phyloP scores from a whole-genome alignment of 768 basidiomycete species.

The Hydnomerulius pinastri region DNA sequence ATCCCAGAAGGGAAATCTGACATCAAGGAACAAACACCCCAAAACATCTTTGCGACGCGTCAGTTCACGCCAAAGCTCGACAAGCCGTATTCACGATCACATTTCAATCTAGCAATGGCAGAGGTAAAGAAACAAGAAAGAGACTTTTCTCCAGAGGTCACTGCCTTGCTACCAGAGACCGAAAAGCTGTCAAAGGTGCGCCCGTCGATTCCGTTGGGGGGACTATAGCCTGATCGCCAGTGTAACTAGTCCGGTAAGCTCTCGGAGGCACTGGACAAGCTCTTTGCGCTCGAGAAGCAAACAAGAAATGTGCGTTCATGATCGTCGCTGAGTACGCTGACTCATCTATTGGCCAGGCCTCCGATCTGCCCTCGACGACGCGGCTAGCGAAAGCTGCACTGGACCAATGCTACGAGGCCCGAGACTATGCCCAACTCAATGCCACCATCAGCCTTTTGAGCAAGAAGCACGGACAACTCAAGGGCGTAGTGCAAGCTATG shows the following conservation, averaged over 20 bases:
- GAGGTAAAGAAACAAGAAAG: slow-evolving; percentile 84
- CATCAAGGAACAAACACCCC: slow-evolving; percentile 31
- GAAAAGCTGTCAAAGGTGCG: slow-evolving; percentile 71
- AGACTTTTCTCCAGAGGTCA: slow-evolving; percentile 86
- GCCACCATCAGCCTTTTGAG: slow-evolving; percentile 66
- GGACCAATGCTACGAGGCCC: slow-evolving; percentile 70
- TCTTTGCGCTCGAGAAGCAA: slow-evolving; percentile 90
- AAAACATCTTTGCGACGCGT: slow-evolving; percentile 67
- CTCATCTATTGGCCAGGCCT: slow-evolving; percentile 57
- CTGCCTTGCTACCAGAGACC: slow-evolving; percentile 70
- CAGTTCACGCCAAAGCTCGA: slow-evolving; percentile 36
- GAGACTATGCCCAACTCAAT: slow-evolving; percentile 72
- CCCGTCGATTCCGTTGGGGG: slow-evolving; percentile 6
- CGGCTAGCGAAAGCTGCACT: slow-evolving; percentile 76
- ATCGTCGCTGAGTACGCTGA: background rate
- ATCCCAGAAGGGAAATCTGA: slow-evolving; percentile 17
- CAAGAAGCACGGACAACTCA: slow-evolving; percentile 98
- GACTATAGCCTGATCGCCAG: slow-evolving; percentile 10
- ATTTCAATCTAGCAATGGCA: slow-evolving; percentile 59
- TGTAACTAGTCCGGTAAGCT: slow-evolving; percentile 70
- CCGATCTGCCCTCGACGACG: slow-evolving; percentile 91
- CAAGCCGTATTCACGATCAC: slow-evolving; percentile 43
- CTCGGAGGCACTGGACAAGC: slow-evolving; percentile 86
- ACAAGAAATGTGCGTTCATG: slow-evolving; percentile 80
- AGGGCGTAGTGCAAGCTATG: slow-evolving; percentile 86